Evolutionary conservation across 2,329 filamentous ascomycete genomes (phyloP), one percentile per base, ranked within the genome.

Genomic region (Claviceps digitariae): DNA sequence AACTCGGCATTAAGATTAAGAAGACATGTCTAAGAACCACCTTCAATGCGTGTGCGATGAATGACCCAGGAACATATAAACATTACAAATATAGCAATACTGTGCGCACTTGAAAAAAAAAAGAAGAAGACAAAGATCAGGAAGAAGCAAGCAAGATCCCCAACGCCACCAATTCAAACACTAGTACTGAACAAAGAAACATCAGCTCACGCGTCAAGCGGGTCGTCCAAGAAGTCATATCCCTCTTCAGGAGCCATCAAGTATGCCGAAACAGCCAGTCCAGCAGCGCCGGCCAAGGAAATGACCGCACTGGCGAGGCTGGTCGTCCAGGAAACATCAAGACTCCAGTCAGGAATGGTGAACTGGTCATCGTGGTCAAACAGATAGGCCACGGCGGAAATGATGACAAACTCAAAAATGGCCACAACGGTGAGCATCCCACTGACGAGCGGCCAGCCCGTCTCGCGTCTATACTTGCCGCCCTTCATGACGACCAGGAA

Each of bases 321-420:
- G 52, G 95, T 77, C 34, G 85, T 78, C 81, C 87, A 96, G 1
- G 86, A 87, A 52, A 78, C 80, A 62, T 87, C 90, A 52, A 96
- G 76, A 55, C 76, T 75, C 87, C 89, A 96, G 55, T 89, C 90
- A 0, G 79, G 78, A 20, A 85, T 77, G 62, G 84, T 82, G 66
- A 96, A 96, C 60, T 87, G 83, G 49, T 86, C 80, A 66, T 95
- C 87, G 63, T 91, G 77, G 59, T 95, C 84, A 66, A 82, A 90
- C 20, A 95, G 75, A 65, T 88, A 93, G 20, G 87, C 89, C 73
- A 95, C 86, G 61, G 95, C 78, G 48, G 82, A 83, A 78, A 94
- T 90, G 49, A 82, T 79, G n/a, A 77, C 79, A 58, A 87, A 81
- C 69, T 95, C 82, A 20, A 87, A 75, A n/a, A 78, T 66, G 1